Percentiles rank a stretch among this genome's conserved stretches.
These are phyloP conservation scores for Lactarius akahatsu DNA, from an alignment of 768 basidiomycete genomes.

Conservation along the genomic window DNA sequence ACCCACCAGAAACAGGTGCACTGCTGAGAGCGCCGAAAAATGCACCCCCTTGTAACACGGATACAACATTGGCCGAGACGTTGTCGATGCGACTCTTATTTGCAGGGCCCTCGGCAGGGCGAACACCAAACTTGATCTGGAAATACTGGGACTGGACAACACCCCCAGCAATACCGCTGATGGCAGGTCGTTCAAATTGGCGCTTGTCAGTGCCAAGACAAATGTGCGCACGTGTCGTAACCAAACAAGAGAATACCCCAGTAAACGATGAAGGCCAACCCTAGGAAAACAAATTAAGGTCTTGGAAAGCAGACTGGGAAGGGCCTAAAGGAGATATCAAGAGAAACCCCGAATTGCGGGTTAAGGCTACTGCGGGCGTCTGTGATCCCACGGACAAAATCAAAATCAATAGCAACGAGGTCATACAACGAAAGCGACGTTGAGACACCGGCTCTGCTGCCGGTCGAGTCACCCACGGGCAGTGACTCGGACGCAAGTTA, in stretches of 20 bases:
- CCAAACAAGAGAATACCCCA: slow-evolving; percentile 84
- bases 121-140: slow-evolving; percentile 58
- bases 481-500: background rate
- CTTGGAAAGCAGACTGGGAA: background rate
- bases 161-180: slow-evolving; percentile 64
- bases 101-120: slow-evolving; percentile 43
- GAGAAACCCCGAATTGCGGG: background rate
- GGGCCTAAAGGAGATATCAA: background rate
- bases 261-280: slow-evolving; percentile 71
- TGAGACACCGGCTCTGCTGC: background rate
- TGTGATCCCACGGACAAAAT: background rate
- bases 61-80: slow-evolving; percentile 82
- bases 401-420: no score
- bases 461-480: background rate
- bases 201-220: background rate
- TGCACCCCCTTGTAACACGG: slow-evolving; percentile 82
- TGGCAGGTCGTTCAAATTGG: slow-evolving; percentile 26
- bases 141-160: slow-evolving; percentile 67
- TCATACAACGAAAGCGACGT: background rate
- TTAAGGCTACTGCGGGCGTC: background rate
- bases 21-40: slow-evolving; percentile 84
- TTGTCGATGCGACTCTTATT: slow-evolving; percentile 45
- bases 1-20: slow-evolving; percentile 65
- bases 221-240: slow-evolving; percentile 61
- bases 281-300: slow-evolving; percentile 37